A percentile compares a stretch with the other conserved stretches of the same genome.
phyloP scores from a whole-genome alignment of 768 basidiomycete species.

The Sistotremastrum suecicum region DNA sequence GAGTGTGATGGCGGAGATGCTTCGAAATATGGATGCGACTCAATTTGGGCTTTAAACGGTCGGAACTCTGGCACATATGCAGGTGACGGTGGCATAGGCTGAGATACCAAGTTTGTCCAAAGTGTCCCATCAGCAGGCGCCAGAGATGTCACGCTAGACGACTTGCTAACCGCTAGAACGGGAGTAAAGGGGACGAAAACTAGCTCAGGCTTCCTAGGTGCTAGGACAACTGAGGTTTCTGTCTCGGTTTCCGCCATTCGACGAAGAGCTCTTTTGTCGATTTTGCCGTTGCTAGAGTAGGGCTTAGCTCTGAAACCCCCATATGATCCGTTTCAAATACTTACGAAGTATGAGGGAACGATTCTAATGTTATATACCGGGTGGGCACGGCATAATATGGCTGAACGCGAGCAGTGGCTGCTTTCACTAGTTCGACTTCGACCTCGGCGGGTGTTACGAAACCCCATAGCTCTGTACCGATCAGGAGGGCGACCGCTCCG shows the following conservation, averaged over 20 bases:
- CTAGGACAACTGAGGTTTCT: not conserved
- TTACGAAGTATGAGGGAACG: constrained; percentile 39
- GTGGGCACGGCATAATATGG: constrained; percentile 49
- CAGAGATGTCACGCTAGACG: not conserved
- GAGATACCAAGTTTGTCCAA: not conserved
- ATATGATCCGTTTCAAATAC: constrained; percentile 7
- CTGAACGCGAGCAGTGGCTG: constrained; percentile 34
- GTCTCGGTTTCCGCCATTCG: constrained; percentile 4
- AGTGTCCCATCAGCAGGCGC: not conserved
- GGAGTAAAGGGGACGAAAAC: not conserved
- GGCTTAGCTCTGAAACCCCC: not conserved
- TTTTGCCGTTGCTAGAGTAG: constrained; percentile 24
- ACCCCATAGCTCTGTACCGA: constrained; percentile 41
- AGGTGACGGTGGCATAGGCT: not conserved
- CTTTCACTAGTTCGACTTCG: constrained; percentile 24
- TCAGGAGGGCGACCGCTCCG: constrained; percentile 34
- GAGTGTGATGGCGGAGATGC: too few relatives aligned
- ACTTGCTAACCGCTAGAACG: not conserved
- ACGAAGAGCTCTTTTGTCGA: constrained; percentile 14
- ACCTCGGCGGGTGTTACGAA: constrained; percentile 31
- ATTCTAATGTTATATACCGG: constrained; percentile 26
- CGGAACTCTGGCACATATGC: not conserved
- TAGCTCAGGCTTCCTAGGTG: not conserved
- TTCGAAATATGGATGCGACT: too few relatives aligned
- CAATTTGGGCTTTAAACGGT: too few relatives aligned